These are phyloP conservation scores for Phycomyces nitens DNA, from an alignment of 192 early-diverging fungal species.

Conservation along the genomic window DNA sequence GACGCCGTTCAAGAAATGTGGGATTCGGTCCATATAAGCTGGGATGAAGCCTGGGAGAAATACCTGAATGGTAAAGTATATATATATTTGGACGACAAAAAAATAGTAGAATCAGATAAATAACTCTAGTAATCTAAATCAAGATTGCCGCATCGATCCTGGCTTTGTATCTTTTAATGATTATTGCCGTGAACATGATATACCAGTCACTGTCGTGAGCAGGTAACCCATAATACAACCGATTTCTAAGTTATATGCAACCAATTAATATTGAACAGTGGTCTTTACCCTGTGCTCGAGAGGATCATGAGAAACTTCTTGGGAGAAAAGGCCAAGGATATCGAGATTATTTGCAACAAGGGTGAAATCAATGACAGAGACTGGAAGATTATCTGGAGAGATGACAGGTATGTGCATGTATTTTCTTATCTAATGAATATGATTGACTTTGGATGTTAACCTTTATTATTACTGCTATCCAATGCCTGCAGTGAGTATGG, in stretches of 20 bases:
- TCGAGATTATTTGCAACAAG: constrained; percentile 62
- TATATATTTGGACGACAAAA: neutral
- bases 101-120: neutral
- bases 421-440: neutral
- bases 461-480: neutral
- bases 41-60: constrained; percentile 39
- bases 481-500: constrained; percentile 41
- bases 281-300: constrained; percentile 49
- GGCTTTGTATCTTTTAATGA: constrained; percentile 55
- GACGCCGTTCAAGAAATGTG: constrained; percentile 37
- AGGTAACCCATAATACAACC: too few relatives aligned
- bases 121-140: neutral
- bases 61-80: constrained; percentile 24
- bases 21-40: constrained; percentile 32
- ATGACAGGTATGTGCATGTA: constrained; percentile 45
- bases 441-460: neutral
- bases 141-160: constrained; percentile 58
- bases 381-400: constrained; percentile 64
- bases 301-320: constrained; percentile 50
- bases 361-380: constrained; percentile 35
- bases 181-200: constrained; percentile 41
- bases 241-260: neutral
- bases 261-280: constrained; percentile 35
- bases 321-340: constrained; percentile 41
- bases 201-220: constrained; percentile 65